Percentiles rank a stretch among this genome's conserved stretches.
Evolutionary conservation across 176 grass and related monocot species (phyloP).

Genomic region (Coix lacrymajobi): DNA sequence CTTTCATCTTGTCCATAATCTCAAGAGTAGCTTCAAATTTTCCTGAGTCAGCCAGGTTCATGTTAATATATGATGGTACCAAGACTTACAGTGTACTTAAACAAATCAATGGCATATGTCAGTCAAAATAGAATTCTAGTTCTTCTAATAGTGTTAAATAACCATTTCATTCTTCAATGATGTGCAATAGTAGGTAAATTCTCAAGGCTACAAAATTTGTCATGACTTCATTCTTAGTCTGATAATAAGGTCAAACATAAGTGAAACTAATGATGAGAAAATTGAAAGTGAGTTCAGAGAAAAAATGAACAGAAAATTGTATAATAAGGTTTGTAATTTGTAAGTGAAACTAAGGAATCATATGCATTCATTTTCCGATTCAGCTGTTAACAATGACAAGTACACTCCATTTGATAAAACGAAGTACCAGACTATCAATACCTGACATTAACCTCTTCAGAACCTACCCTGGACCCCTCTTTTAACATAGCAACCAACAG

Average conservation of each 20-base stretch:
- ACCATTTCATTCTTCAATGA: background rate
- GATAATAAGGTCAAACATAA: background rate
- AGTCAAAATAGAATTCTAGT: background rate
- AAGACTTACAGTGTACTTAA: background rate
- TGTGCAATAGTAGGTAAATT: background rate
- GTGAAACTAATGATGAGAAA: background rate
- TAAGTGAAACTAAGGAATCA: background rate
- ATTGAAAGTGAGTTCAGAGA: background rate
- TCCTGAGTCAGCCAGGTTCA: constrained; percentile 27
- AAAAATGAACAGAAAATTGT: background rate
- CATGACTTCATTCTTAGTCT: background rate
- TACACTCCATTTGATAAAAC: background rate
- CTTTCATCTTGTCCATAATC: constrained; percentile 65
- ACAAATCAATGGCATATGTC: background rate
- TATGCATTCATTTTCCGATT: background rate
- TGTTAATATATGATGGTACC: constrained; percentile 18
- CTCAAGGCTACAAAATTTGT: background rate
- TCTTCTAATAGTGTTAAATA: background rate
- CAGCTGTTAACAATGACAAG: background rate
- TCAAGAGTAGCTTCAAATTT: constrained; percentile 61
- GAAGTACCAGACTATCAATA: background rate
- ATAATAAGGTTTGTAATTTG: background rate
- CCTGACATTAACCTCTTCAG: background rate
- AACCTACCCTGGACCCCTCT: background rate
- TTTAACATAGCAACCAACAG: background rate